These are phyloP conservation scores for Cnidoscolus chayamansa DNA, from an alignment of 441 rosid species.

Conservation along the genomic window DNA sequence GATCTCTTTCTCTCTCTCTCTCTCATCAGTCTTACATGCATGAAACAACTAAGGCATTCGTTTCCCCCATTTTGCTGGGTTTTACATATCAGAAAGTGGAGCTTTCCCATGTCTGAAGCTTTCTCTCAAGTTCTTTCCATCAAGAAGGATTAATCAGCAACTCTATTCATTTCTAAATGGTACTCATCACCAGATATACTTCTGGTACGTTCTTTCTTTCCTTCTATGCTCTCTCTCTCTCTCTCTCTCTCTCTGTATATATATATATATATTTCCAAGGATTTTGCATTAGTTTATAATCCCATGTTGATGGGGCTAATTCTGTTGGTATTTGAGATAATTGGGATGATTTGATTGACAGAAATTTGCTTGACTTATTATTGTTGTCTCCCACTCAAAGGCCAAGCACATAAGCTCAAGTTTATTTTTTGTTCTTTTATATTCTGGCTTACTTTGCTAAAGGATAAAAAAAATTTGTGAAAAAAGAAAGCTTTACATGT, in stretches of 20 bases:
- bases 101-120: not conserved
- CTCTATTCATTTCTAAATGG: constrained; percentile 7
- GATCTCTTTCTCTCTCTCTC: not conserved
- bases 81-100: not conserved
- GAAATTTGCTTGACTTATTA: constrained; percentile 32
- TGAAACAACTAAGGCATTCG: constrained; percentile 15
- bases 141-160: constrained; percentile 8
- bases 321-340: constrained; percentile 11
- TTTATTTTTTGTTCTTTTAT: constrained; percentile 16
- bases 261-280: not conserved
- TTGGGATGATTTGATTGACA: constrained; percentile 35
- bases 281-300: not conserved
- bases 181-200: not conserved
- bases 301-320: constrained; percentile 1
- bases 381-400: constrained; percentile 38
- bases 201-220: constrained; percentile 17
- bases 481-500: constrained; percentile 22
- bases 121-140: not conserved
- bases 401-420: constrained; percentile 24
- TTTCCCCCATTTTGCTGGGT: constrained; percentile 10
- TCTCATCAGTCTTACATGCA: constrained; percentile 22
- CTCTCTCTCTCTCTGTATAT: no score
- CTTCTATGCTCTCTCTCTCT: no score
- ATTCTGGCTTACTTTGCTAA: constrained; percentile 22
- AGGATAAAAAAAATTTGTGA: not conserved